phyloP scores from a whole-genome alignment of 2,329 filamentous ascomycete species.

The Zasmidium citrigriseum region DNA sequence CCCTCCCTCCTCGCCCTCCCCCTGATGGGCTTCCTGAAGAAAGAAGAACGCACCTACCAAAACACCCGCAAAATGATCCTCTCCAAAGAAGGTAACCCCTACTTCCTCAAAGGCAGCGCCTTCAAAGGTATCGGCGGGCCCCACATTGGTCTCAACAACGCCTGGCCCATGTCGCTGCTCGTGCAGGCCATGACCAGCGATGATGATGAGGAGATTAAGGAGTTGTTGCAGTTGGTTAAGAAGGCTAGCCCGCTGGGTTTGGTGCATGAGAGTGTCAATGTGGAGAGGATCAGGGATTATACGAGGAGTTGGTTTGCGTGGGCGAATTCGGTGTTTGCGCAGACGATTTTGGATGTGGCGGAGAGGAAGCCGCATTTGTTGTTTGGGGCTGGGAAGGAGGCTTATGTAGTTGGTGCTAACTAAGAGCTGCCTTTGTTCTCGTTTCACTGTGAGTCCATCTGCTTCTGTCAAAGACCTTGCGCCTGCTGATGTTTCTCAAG shows the following conservation, averaged over 20 bases:
- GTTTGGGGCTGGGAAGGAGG: conserved; percentile 65
- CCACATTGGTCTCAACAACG: conserved; percentile 80
- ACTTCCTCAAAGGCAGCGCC: conserved; percentile 73
- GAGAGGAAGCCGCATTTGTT: conserved; percentile 85
- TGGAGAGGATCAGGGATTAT: conserved; percentile 68
- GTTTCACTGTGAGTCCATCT: too few relatives aligned
- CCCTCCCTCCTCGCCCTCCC: conserved; percentile 78
- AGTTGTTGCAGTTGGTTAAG: conserved; percentile 73
- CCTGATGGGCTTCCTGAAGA: conserved; percentile 71
- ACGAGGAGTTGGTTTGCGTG: conserved; percentile 96
- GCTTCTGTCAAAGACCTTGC: too few relatives aligned
- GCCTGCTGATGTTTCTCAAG: too few relatives aligned
- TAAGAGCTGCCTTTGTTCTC: neutral
- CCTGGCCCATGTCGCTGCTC: conserved; percentile 95
- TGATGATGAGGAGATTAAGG: conserved; percentile 77
- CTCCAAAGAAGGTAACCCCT: conserved; percentile 77
- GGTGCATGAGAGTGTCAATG: conserved; percentile 89
- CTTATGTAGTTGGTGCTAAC: conserved; percentile 50
- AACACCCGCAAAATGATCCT: conserved; percentile 87
- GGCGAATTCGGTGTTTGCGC: conserved; percentile 95
- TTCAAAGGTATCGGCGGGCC: conserved; percentile 89
- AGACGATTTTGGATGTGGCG: conserved; percentile 86
- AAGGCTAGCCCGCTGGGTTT: conserved; percentile 74
- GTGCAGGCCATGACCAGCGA: conserved; percentile 88
- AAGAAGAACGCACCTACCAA: conserved; percentile 70